phyloP scores from a whole-genome alignment of 257 asterid genomes.

The Fraxinus cuspidata region DNA sequence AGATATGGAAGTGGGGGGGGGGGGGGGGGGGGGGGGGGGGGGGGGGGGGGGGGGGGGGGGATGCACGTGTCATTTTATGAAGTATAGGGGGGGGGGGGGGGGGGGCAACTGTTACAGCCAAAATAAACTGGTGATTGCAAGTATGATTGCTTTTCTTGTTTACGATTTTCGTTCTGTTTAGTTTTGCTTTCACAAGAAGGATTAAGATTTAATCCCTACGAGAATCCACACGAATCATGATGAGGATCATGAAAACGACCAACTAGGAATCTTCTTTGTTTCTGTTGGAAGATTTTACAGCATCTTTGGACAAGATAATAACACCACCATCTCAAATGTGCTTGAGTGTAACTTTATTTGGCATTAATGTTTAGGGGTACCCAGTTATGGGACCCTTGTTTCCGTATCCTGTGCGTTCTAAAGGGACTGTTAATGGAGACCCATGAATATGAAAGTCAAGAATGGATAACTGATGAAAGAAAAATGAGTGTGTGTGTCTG shows the following conservation, averaged over 20 bases:
- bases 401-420: constrained; percentile 34
- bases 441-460: constrained; percentile 54
- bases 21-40: too few relatives aligned
- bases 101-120: background rate
- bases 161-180: too few relatives aligned
- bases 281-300: constrained; percentile 40
- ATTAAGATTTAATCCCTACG: background rate
- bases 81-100: too few relatives aligned
- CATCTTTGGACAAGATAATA: constrained; percentile 38
- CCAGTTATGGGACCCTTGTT: constrained; percentile 41
- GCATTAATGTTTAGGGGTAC: constrained; percentile 39
- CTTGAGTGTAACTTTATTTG: constrained; percentile 38
- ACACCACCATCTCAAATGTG: constrained; percentile 30
- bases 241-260: constrained; percentile 42
- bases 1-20: too few relatives aligned
- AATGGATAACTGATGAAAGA: constrained; percentile 44
- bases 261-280: constrained; percentile 54
- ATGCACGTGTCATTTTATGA: too few relatives aligned
- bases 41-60: too few relatives aligned
- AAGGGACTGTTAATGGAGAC: constrained; percentile 52
- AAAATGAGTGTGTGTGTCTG: constrained; percentile 33
- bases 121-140: background rate
- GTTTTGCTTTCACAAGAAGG: background rate
- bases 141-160: background rate
- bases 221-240: constrained; percentile 26